phyloP scores from a whole-genome alignment of 1,284 basidiomycete species.

The Chondrostereum purpureum region DNA sequence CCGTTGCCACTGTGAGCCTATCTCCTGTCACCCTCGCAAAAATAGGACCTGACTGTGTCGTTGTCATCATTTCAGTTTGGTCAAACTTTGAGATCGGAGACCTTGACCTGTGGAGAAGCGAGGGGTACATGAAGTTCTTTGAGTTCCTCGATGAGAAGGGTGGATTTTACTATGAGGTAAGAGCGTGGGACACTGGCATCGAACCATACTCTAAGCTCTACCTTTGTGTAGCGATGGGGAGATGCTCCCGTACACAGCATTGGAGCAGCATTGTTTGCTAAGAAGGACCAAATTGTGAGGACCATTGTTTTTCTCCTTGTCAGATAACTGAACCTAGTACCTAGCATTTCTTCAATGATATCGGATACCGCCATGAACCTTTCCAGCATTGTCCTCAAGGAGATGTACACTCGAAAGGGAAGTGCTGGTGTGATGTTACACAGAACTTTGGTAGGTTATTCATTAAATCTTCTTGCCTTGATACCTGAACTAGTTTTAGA shows the following conservation, averaged over 20 bases:
- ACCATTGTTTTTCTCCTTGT: slow-evolving; percentile 8
- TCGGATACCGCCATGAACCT: slow-evolving; percentile 70
- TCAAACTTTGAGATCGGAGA: slow-evolving; percentile 88
- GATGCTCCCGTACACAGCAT: slow-evolving; percentile 80
- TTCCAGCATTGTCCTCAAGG: slow-evolving; percentile 75
- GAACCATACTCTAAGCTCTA: background rate
- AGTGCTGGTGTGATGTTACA: slow-evolving; percentile 60
- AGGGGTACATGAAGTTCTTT: slow-evolving; percentile 84
- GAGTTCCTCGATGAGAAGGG: slow-evolving; percentile 78
- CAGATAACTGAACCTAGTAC: no score
- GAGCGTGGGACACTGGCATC: slow-evolving; percentile 2
- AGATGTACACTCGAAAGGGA: slow-evolving; percentile 48
- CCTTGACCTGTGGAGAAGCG: slow-evolving; percentile 76
- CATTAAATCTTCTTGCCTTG: slow-evolving; percentile 6
- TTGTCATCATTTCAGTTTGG: slow-evolving; percentile 53
- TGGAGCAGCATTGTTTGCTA: slow-evolving; percentile 76
- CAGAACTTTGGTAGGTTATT: slow-evolving; percentile 54
- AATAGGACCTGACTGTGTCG: background rate
- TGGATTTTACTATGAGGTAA: slow-evolving; percentile 88
- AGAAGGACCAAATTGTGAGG: slow-evolving; percentile 67
- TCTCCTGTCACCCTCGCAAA: no score
- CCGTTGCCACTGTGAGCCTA: slow-evolving; percentile 74
- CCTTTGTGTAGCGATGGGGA: slow-evolving; percentile 64
- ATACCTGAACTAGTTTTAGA: slow-evolving; percentile 33
- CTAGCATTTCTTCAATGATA: slow-evolving; percentile 66